Evolutionary conservation across 2,329 filamentous ascomycete genomes (phyloP).

Genomic region (Cercospora sojina): DNA sequence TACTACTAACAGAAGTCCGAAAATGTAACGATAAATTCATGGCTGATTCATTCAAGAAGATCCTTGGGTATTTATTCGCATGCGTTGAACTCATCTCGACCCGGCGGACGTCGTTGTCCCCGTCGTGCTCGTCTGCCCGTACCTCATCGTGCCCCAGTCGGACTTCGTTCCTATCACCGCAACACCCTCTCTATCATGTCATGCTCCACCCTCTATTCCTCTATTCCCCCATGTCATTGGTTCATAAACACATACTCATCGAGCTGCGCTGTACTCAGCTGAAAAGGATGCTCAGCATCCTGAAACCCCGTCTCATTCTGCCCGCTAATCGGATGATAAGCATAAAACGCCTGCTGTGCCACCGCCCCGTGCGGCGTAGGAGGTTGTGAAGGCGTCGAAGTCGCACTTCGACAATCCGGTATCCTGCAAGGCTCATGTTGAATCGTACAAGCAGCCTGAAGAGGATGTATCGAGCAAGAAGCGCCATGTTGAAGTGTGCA

Average conservation of each 20-base stretch:
- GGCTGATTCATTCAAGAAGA: not conserved
- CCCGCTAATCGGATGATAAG: conserved; percentile 21
- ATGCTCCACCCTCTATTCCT: not conserved
- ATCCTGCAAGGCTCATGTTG: conserved; percentile 22
- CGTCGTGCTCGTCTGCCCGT: not conserved
- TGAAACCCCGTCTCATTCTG: conserved; percentile 22
- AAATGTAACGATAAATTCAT: not conserved
- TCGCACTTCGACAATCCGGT: conserved; percentile 24
- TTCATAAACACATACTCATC: conserved; percentile 28
- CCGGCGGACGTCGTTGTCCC: not conserved
- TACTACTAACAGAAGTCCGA: not conserved
- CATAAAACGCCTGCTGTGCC: conserved; percentile 18
- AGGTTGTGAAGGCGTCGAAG: conserved; percentile 26
- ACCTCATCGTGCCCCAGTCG: not conserved
- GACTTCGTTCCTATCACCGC: not conserved
- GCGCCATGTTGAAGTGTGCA: conserved; percentile 15
- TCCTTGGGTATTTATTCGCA: not conserved
- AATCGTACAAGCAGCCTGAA: not conserved
- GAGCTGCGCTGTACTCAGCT: conserved; percentile 22
- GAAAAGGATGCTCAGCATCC: conserved; percentile 28
- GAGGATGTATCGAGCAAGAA: not conserved
- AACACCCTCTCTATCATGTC: not conserved
- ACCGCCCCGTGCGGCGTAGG: conserved; percentile 23
- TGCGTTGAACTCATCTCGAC: not conserved
- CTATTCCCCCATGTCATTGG: conserved; percentile 8